Evolutionary conservation across 257 asterid species (phyloP), one percentile per base, ranked within the genome.

Genomic region (Marsdenia floribunda): DNA sequence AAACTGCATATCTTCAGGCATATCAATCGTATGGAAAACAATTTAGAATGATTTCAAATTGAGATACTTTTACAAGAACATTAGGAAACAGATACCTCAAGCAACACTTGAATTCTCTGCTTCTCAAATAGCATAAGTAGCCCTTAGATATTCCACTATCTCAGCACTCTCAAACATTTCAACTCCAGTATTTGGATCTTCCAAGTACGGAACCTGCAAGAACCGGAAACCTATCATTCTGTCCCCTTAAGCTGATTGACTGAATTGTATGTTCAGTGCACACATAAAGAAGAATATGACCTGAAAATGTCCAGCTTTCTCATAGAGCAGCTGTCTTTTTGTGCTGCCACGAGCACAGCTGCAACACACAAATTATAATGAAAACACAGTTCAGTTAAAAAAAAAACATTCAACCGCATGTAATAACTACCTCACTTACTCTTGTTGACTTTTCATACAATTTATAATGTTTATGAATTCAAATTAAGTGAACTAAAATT

Each of bases 301-400:
- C 97, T 94, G 98, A 78, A 89, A 92, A 74, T 92, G 99, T 19
- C 97, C 98, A 60, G 80, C 90, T 85, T 77, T 87, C 80, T 94
- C 82, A 69, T 78, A 90, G 12, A 94, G 61, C 53, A 64, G 60
- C 58, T 89, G 96, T 6, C 99, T 81, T 80, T 87, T 94, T 11
- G 98, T 92, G 86, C 98, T 94, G 57, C 99, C 99, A 37, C 98
- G 96, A 21, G 97, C 97, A 68, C 99, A 94, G 72, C 98, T 90
- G 92, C 86, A 79, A 68, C 21, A 60, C 19, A 73, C 72, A 55
- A 59, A 38, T 63, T 73, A 19, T 50, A 15, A 50, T 59, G 70
- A 15, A 68, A 47, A 46, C 37, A 58, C 64, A 52, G 37, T 57
- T 49, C 76, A 46, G 76, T 6, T n/a, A n/a, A n/a, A n/a, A 26